Base-by-base conservation (phyloP, 192 early-diverging fungal species). In the Rhizoclosmatium sp. region DNA sequence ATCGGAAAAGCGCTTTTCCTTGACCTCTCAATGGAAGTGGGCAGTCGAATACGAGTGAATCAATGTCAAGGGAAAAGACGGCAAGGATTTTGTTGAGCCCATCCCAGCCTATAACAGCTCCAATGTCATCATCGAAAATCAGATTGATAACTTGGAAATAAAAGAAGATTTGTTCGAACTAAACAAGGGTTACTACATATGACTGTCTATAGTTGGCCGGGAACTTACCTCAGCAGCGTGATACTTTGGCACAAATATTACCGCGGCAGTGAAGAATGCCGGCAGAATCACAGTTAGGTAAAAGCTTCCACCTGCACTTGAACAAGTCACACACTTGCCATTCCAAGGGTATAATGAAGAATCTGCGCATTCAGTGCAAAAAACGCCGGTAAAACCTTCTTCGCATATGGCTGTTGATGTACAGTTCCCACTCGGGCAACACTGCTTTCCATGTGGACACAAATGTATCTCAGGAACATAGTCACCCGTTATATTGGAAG, bases 381-480 rank as follows among this genome's bases (percentile, higher is more conserved):
- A 62, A 49, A 66, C 51, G 0, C 78, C 78, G 4, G 14, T 59
- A 48, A 79, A 79, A 21, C 69, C 68, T 14, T 7, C 21, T 19
- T 46, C 58, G 47, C 78, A 79, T 39, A 61, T 61, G 1, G n/a
- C 46, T n/a, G 14, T 47, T 7, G 51, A 14, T 5, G 78, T 47
- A 48, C 78, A 79, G 41, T 79, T 79, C 46, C 78, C 78, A 39
- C n/a, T 51, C 47, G 78, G 78, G 56, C 78, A 79, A 47, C 78
- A 79, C 21, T 69, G 49, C 31, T 44, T 21, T 9, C 14, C 19
- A n/a, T 61, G 56, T 4, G 78, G 78, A 46, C 78, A 79, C 10
- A 45, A 9, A 47, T 79, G 68, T 1, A 79, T 4, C 7, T 79
- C 67, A 3, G 54, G 70, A n/a, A 58, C 48, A 58, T 59, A 58